These are phyloP conservation scores for Miscanthus lutarioriparius DNA, from an alignment of 176 grass and related monocot genomes.

Conservation along the genomic window DNA sequence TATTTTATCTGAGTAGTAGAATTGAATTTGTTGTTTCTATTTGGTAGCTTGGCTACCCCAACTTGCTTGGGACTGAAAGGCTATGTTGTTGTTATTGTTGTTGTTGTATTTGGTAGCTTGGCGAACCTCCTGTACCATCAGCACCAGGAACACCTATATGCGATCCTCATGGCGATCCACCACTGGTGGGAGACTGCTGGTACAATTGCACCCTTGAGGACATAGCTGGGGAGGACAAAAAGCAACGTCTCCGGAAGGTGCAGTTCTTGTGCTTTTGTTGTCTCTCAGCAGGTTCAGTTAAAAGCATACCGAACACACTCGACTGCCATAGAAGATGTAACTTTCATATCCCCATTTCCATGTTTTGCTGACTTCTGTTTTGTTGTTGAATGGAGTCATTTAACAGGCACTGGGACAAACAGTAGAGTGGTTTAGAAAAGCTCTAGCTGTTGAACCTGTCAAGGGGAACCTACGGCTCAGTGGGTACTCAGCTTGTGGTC, in stretches of 20 bases:
- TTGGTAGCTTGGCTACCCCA: slow-evolving; percentile 81
- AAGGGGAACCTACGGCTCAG: slow-evolving; percentile 95
- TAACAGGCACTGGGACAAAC: slow-evolving; percentile 87
- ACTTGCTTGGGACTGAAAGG: too few species aligned
- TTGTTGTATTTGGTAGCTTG: slow-evolving; percentile 65
- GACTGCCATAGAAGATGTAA: not conserved
- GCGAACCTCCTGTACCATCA: slow-evolving; percentile 69
- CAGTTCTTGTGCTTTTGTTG: slow-evolving; percentile 28
- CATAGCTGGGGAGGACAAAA: slow-evolving; percentile 91
- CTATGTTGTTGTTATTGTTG: too few species aligned
- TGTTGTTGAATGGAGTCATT: slow-evolving; percentile 26
- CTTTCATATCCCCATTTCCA: not conserved
- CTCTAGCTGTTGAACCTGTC: slow-evolving; percentile 95
- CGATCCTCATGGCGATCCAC: slow-evolving; percentile 77
- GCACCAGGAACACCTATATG: slow-evolving; percentile 61
- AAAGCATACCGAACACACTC: not conserved
- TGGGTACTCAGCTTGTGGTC: slow-evolving; percentile 98
- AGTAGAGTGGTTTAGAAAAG: slow-evolving; percentile 98
- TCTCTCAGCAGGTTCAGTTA: slow-evolving; percentile 4
- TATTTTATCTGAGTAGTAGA: not conserved
- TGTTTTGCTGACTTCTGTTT: not conserved
- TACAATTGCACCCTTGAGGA: slow-evolving; percentile 96
- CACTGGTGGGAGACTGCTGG: slow-evolving; percentile 92
- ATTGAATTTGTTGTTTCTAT: slow-evolving; percentile 11
- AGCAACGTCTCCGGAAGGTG: slow-evolving; percentile 95